A percentile compares a stretch with the other conserved stretches of the same genome.
Conservation (phyloP, 2,329 filamentous ascomycete species). For the Neonectria hederae region DNA sequence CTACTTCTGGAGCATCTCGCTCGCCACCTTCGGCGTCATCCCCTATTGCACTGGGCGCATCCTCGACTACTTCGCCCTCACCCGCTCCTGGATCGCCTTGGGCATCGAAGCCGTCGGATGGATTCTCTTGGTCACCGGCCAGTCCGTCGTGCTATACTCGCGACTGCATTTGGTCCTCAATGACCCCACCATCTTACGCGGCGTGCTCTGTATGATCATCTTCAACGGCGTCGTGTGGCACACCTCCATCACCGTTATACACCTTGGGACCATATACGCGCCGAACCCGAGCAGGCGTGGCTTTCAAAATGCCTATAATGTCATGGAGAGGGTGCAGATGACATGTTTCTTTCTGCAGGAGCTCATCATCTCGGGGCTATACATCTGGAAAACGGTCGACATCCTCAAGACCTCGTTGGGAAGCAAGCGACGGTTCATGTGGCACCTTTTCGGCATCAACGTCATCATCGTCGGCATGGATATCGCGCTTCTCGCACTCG, state of each 20-base stretch:
- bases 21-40: slow-evolving; percentile 45
- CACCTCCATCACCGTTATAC: slow-evolving; percentile 63
- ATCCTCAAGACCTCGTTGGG: slow-evolving; percentile 26
- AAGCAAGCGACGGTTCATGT: slow-evolving; percentile 19
- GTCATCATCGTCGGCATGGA: slow-evolving; percentile 56
- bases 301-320: slow-evolving; percentile 41
- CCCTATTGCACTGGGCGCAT: slow-evolving; percentile 56
- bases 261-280: slow-evolving; percentile 58
- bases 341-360: slow-evolving; percentile 16
- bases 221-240: slow-evolving; percentile 62
- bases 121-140: slow-evolving; percentile 65
- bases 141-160: slow-evolving; percentile 69
- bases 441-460: slow-evolving; percentile 48
- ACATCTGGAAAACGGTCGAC: slow-evolving; percentile 19
- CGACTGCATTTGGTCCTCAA: slow-evolving; percentile 67
- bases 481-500: slow-evolving; percentile 46
- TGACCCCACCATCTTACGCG: slow-evolving; percentile 57
- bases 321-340: slow-evolving; percentile 34
- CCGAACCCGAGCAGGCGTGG: not conserved
- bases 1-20: slow-evolving; percentile 52
- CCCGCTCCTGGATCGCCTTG: slow-evolving; percentile 19
- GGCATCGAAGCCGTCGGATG: slow-evolving; percentile 39
- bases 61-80: slow-evolving; percentile 49
- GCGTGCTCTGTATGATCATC: slow-evolving; percentile 66
- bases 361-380: slow-evolving; percentile 12